Evolutionary conservation across 345 rosid species (phyloP).

Genomic region (Stellera chamaejasme): DNA sequence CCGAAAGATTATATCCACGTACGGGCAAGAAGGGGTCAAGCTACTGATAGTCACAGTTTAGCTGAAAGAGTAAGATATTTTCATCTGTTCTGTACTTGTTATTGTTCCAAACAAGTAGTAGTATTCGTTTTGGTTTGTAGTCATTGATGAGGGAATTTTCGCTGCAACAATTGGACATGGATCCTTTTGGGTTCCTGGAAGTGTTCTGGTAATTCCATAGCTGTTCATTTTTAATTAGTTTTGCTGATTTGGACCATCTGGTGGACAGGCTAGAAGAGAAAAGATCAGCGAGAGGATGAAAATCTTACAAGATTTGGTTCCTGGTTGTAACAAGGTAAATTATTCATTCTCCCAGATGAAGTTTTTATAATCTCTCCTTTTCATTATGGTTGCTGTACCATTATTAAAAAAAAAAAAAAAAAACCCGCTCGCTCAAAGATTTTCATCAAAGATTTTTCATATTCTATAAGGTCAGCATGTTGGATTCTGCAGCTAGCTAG

Average conservation of each 20-base stretch:
- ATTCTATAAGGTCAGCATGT: too few species aligned
- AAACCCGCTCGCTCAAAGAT: too few species aligned
- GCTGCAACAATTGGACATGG: neutral
- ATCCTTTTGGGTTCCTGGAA: neutral
- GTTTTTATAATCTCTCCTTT: too few species aligned
- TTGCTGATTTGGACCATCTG: slow-evolving; percentile 17
- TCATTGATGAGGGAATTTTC: neutral
- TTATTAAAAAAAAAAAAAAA: too few species aligned
- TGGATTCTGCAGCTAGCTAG: neutral
- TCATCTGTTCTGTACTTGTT: neutral
- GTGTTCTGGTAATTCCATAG: neutral
- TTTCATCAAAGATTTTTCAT: too few species aligned
- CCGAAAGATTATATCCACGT: slow-evolving; percentile 91
- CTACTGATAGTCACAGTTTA: slow-evolving; percentile 94
- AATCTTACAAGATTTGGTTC: slow-evolving; percentile 87
- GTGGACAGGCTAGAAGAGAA: slow-evolving; percentile 80
- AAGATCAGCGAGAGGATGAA: slow-evolving; percentile 92
- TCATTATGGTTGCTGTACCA: too few species aligned
- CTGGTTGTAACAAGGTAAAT: slow-evolving; percentile 83
- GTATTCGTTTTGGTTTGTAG: neutral
- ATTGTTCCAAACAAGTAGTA: slow-evolving; percentile 3
- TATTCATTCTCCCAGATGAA: slow-evolving; percentile 1
- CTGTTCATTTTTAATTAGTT: slow-evolving; percentile 5
- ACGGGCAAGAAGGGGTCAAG: slow-evolving; percentile 95
- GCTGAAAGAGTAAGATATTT: slow-evolving; percentile 78